Evolutionary conservation across 495 filamentous ascomycete genomes (phyloP).

Genomic region (Penicilliopsis zonata): DNA sequence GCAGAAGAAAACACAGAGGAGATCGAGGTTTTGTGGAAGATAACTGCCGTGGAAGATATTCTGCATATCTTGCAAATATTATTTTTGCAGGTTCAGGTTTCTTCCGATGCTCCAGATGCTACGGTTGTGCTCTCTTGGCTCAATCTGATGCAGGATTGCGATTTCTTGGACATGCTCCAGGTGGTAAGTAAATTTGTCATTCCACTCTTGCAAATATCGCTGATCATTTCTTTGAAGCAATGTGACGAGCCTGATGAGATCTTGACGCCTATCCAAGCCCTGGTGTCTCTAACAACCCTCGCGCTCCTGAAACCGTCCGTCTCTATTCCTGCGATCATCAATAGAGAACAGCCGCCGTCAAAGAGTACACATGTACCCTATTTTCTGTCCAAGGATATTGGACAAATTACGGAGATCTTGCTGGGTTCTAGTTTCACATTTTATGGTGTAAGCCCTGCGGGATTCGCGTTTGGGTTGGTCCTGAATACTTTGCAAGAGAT

Average conservation of each 20-base stretch:
- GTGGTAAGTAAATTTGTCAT: slow-evolving; percentile 31
- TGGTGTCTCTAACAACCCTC: slow-evolving; percentile 62
- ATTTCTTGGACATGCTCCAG: slow-evolving; percentile 49
- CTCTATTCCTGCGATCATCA: slow-evolving; percentile 19
- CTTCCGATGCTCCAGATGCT: slow-evolving; percentile 40
- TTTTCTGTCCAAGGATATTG: slow-evolving; percentile 48
- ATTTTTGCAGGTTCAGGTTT: slow-evolving; percentile 54
- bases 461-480: slow-evolving; percentile 68
- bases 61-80: slow-evolving; percentile 61
- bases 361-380: slow-evolving; percentile 37
- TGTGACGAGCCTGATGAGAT: slow-evolving; percentile 37
- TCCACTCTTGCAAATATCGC: slow-evolving; percentile 1
- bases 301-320: slow-evolving; percentile 57
- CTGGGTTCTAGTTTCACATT: slow-evolving; percentile 37
- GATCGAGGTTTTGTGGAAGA: slow-evolving; percentile 49
- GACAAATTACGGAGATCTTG: slow-evolving; percentile 49
- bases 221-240: slow-evolving; percentile 25
- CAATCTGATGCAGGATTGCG: slow-evolving; percentile 46
- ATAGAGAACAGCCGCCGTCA: slow-evolving; percentile 6
- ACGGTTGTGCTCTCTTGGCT: slow-evolving; percentile 62
- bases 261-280: slow-evolving; percentile 47
- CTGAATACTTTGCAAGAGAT: slow-evolving; percentile 53
- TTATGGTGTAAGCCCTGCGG: slow-evolving; percentile 49
- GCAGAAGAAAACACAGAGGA: slow-evolving; percentile 34
- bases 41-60: slow-evolving; percentile 51